Base-by-base conservation (phyloP, 1,284 basidiomycete genomes). In the Trichosporon coremiiforme region DNA sequence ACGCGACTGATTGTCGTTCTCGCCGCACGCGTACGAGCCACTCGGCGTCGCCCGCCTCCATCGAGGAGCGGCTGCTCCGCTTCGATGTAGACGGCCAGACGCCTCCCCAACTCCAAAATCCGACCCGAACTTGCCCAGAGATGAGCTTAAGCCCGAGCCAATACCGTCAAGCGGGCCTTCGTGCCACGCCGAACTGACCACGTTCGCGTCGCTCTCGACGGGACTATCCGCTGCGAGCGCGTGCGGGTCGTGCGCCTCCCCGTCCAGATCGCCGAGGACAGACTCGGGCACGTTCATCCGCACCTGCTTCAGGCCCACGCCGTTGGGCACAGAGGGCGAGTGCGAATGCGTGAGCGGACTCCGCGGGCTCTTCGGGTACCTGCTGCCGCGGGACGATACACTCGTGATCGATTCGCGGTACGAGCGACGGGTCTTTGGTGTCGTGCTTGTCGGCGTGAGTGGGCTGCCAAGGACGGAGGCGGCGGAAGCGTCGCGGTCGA, bases 1-100 rank as follows among this genome's bases (percentile, higher is more conserved):
- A 35, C 33, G 50, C 57, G 17, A 17, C 29, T 0, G 57, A 33
- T 31, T 33, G 57, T 13, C 57, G 29, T 25, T 17, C 50, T 53
- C 31, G 17, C 57, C 57, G 57, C 29, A 31, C 12, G 12, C 57
- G 57, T 5, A 62, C 29, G 29, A 62, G 57, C 57, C 57, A 62
- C 57, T 62, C 57, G 29, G 57, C 57, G 57, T 62, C 57, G 57
- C 29, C 57, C 29, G 29, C 17, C 57, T 62, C 57, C 57, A 62
- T 62, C 57, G 57, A 62, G 31, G 29, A 15, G 57, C 31, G 31
- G 57, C 57, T 62, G 57, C 29, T 62, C 5, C 57, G 57, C 57
- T 62, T 62, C 57, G 57, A 62, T 17, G 57, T 31, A 17, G 57
- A 62, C 57, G 57, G 57, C 57, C 57, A 62, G 57, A 35, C 57